phyloP scores from a whole-genome alignment of 306 rosid genomes.

The Pachyrhizus erosus region DNA sequence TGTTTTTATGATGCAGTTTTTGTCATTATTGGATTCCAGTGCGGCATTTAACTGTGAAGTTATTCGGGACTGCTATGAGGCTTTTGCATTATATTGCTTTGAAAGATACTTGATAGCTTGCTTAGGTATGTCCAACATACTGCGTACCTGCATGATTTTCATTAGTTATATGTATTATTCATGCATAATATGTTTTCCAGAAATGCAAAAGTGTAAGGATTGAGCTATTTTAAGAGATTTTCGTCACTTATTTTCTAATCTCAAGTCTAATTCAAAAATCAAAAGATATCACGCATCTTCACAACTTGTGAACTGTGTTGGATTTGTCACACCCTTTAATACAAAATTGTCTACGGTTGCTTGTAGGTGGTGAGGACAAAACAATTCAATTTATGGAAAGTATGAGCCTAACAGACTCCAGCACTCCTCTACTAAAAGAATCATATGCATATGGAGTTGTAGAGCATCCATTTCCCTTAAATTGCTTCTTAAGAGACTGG shows the following conservation, averaged over 20 bases:
- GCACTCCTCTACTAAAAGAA: conserved; percentile 83
- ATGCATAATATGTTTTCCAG: not conserved
- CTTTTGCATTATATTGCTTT: conserved; percentile 98
- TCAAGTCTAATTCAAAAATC: conserved; percentile 29
- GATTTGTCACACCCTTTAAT: conserved; percentile 15
- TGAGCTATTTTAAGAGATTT: conserved; percentile 15
- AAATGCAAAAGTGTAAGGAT: conserved; percentile 7
- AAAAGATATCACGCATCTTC: conserved; percentile 26
- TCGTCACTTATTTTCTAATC: conserved; percentile 10
- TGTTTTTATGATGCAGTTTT: conserved; percentile 69
- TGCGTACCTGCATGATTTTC: conserved; percentile 28
- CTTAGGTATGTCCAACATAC: conserved; percentile 70
- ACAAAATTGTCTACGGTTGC: conserved; percentile 32
- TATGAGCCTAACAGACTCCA: conserved; percentile 66
- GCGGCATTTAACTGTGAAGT: conserved; percentile 95
- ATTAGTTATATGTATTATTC: conserved; percentile 30
- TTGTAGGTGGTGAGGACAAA: conserved; percentile 90
- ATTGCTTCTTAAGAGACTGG: conserved; percentile 83
- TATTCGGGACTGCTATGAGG: conserved; percentile 97
- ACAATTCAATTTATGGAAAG: conserved; percentile 91
- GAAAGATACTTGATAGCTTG: conserved; percentile 97
- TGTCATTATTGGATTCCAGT: conserved; percentile 85
- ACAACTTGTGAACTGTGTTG: conserved; percentile 21
- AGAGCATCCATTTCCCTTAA: conserved; percentile 96
- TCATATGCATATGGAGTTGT: conserved; percentile 86